These are phyloP conservation scores for Boletus speciosus DNA, from an alignment of 768 basidiomycete genomes.

Conservation along the genomic window DNA sequence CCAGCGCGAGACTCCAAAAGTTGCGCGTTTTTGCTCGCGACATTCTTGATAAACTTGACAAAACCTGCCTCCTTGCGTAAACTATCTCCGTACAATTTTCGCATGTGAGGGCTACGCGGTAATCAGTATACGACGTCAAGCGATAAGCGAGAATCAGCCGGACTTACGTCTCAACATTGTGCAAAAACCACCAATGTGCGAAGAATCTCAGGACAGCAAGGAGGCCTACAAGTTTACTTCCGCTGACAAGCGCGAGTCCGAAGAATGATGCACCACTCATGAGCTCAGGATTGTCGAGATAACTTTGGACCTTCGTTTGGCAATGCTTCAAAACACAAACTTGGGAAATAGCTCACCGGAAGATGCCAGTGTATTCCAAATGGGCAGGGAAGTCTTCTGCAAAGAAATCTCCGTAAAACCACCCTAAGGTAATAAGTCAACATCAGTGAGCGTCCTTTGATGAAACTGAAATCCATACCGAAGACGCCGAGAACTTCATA, in stretches of 20 bases:
- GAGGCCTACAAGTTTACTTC: constrained; percentile 84
- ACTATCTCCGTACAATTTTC: constrained; percentile 88
- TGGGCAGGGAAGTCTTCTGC: constrained; percentile 89
- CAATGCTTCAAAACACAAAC: background rate
- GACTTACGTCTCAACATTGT: constrained; percentile 83
- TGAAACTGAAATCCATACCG: constrained; percentile 44
- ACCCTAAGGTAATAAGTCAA: constrained; percentile 48
- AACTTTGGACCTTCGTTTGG: constrained; percentile 41
- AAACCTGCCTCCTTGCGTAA: constrained; percentile 95
- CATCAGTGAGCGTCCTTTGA: background rate
- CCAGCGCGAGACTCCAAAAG: constrained; percentile 73
- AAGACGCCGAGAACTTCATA: constrained; percentile 93
- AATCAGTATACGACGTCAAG: background rate
- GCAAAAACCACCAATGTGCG: constrained; percentile 95
- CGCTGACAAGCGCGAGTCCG: constrained; percentile 87
- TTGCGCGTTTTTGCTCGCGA: constrained; percentile 78
- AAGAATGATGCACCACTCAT: constrained; percentile 97
- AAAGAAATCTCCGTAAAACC: constrained; percentile 99
- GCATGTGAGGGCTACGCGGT: constrained; percentile 88
- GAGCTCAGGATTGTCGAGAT: constrained; percentile 92
- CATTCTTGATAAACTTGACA: constrained; percentile 95
- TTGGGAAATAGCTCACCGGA: constrained; percentile 53
- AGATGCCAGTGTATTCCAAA: constrained; percentile 95
- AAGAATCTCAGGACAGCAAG: constrained; percentile 84
- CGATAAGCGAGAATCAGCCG: background rate